Evolutionary conservation across 2,329 filamentous ascomycete genomes (phyloP), one percentile per base, ranked within the genome.

Genomic region (Taxawa tesnikishii): DNA sequence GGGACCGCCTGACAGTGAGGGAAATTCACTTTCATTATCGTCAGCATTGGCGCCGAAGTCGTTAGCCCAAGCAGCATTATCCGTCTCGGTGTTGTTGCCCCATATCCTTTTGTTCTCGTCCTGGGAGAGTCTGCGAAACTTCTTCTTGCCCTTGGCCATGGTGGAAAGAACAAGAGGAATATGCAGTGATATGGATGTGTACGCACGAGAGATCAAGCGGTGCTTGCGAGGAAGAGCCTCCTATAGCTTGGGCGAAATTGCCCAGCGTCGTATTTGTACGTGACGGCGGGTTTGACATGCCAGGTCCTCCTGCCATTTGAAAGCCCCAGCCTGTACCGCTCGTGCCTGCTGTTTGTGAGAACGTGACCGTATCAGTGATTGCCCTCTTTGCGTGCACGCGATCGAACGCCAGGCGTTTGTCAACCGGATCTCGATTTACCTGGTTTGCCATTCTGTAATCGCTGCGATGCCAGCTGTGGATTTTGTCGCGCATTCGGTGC

Each of bases 1-100:
- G 18, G 70, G 62, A 12, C 65, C 62, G 35, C 68, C 67, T 27
- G 70, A 73, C 44, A 77, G 55, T 8, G 69, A 72, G 28, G 73
- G 73, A 36, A 77, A 77, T 48, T 77, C 73, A 47, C 73, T 77
- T 28, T 38, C 43, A 30, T 32, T 24, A 33, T 39, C 32, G 37
- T 49, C 38, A 51, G 49, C 35, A 7, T 23, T 23, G 19, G n/a
- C 8, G 19, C 19, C 19, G 8, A 23, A 8, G 8, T 23, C 19
- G 19, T 8, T 23, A 23, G 19, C 28, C 28, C 29, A n/a, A 9
- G n/a, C 6, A 11, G 3, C 6, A 6, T 8, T 23, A 14, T 31
- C 15, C 12, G 8, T 17, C 29, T 16, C 17, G 10, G 10, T 29
- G n/a, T 12, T 29, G 15, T 15, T 29, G 12, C 15, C 8, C 9